Conservation (phyloP, 495 filamentous ascomycete species). For the Poronia punctata region DNA sequence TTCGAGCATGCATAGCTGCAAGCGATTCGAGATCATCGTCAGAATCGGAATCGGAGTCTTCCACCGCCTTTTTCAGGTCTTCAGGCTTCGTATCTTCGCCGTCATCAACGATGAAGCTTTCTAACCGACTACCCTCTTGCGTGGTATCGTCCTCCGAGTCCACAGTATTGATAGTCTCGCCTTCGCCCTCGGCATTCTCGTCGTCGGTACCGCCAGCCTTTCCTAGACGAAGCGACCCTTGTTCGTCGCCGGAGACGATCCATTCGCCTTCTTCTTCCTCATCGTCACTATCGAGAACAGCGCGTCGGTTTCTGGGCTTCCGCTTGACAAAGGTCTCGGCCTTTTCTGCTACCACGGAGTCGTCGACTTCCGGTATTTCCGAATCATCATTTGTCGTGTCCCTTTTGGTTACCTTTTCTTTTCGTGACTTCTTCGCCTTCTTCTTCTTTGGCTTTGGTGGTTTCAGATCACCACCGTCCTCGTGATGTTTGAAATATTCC, state of each 20-base stretch:
- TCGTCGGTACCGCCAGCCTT: constrained; percentile 77
- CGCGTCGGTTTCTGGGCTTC: constrained; percentile 42
- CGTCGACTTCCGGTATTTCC: constrained; percentile 33
- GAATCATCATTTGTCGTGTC: constrained; percentile 14
- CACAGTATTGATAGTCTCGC: constrained; percentile 65
- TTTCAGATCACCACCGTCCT: constrained; percentile 24
- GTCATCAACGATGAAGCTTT: constrained; percentile 42
- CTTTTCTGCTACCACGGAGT: constrained; percentile 28
- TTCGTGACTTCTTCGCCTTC: constrained; percentile 31
- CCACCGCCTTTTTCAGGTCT: constrained; percentile 16
- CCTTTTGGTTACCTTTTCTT: constrained; percentile 41
- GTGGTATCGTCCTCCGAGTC: constrained; percentile 43
- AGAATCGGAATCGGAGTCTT: constrained; percentile 29
- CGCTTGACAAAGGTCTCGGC: constrained; percentile 26
- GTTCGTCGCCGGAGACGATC: constrained; percentile 62
- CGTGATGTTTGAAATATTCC: constrained; percentile 31
- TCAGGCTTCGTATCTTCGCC: constrained; percentile 23
- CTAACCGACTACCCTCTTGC: constrained; percentile 40
- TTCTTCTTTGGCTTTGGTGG: constrained; percentile 27
- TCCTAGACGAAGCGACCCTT: constrained; percentile 51
- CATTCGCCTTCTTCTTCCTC: constrained; percentile 68
- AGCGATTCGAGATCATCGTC: constrained; percentile 32
- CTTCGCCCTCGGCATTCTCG: constrained; percentile 79
- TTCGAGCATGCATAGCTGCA: constrained; percentile 30
- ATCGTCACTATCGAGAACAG: constrained; percentile 58